Evolutionary conservation across 495 filamentous ascomycete species (phyloP), one percentile per base, ranked within the genome.

Genomic region (Annulohypoxylon maeteangense): DNA sequence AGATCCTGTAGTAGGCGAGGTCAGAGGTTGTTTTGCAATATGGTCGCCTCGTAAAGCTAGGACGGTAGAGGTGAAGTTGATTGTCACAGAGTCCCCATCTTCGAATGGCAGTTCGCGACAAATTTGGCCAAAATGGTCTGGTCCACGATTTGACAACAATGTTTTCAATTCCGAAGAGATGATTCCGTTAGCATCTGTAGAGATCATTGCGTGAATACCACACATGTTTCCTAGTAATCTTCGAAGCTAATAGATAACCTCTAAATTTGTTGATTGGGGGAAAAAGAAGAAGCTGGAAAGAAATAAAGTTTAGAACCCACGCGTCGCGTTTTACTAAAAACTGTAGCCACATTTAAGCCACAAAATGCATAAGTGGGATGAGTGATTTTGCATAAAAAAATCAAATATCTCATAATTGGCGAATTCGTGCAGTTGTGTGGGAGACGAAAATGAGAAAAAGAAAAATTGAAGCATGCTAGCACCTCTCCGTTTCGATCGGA

Each of bases 11-110:
- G 69, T 63, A 4, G 70, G 16, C 71, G 92, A 89, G 40, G 84
- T 78, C 18, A 97, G 85, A 0, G 95, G 95, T 72, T 99, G 95
- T 12, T 79, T 75, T 16, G 90, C 87, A 48, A 96, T 72, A 64
- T 86, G 83, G 36, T 89, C 85, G 20, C 95, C 95, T 70, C 95
- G 87, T 18, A 99, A 83, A 4, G 94, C 87, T 4, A 99, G 86
- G 1, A 99, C 95, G 4, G 92, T 96, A 12, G 95, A 94, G 3
- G 89, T 84, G 72, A 95, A 91, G 16, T 83, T 87, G 38, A 94
- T 79, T 22, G 83, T 76, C 57, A 44, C 20, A 8, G 67, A 74
- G 40, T 70, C 57, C 16, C 72, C 71, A 61, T 74, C 42, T 22
- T 47, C 64, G 18, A 69, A 55, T 29, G 67, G 53, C 32, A 75